phyloP scores from a whole-genome alignment of 2,329 filamentous ascomycete genomes.

The Monosporascus sp. region DNA sequence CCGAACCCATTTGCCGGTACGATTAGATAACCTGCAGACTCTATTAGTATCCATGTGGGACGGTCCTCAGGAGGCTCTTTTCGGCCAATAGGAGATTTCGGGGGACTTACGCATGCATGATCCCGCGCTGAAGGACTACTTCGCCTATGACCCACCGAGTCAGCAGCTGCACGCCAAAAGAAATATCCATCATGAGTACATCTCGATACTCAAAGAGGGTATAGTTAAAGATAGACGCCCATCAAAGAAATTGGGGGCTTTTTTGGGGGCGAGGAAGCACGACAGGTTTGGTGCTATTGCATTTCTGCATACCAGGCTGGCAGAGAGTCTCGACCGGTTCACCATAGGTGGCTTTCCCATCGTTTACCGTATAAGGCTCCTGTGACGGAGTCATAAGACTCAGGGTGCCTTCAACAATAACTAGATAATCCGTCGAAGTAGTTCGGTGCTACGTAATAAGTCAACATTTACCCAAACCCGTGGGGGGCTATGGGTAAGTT shows the following conservation, averaged over 20 bases:
- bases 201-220: neutral
- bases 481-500: too few relatives aligned
- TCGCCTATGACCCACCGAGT: slow-evolving; percentile 10
- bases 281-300: too few relatives aligned
- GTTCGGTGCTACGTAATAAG: slow-evolving; percentile 22
- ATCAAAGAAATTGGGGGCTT: neutral
- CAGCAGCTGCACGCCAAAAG: neutral
- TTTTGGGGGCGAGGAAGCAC: neutral
- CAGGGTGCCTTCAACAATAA: slow-evolving; percentile 22
- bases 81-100: neutral
- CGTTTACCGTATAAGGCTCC: slow-evolving; percentile 14
- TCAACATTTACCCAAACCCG: neutral
- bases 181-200: neutral
- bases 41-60: neutral
- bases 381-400: slow-evolving; percentile 21
- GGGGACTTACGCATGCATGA: slow-evolving; percentile 27
- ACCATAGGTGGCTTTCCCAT: slow-evolving; percentile 20
- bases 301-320: slow-evolving; percentile 8
- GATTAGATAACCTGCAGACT: slow-evolving; percentile 20
- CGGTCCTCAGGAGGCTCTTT: neutral
- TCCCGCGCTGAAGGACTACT: slow-evolving; percentile 24
- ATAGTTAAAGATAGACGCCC: neutral
- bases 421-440: slow-evolving; percentile 25
- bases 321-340: slow-evolving; percentile 20
- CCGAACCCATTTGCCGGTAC: slow-evolving; percentile 22